Conservation (phyloP, 1,284 basidiomycete genomes). For the Fomitiporia mediterranea region DNA sequence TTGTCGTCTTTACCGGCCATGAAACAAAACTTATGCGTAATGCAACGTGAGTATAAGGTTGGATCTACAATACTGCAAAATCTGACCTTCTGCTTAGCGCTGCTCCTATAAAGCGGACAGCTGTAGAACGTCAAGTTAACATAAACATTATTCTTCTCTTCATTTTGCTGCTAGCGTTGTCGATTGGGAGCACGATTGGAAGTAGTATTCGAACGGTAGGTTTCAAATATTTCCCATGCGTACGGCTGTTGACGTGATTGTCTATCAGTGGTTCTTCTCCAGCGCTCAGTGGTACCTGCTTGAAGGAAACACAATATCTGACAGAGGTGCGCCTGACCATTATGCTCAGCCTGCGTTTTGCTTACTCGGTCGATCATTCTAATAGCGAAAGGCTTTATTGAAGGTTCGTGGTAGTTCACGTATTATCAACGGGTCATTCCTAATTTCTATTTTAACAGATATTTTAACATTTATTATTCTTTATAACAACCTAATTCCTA, state of each 20-base stretch:
- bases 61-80: conserved; percentile 11
- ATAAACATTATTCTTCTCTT: conserved; percentile 97
- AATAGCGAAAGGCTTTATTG: conserved; percentile 72
- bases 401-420: conserved; percentile 48
- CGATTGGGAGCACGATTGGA: conserved; percentile 89
- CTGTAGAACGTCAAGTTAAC: conserved; percentile 96
- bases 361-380: background rate
- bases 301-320: conserved; percentile 50
- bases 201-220: conserved; percentile 73
- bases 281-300: conserved; percentile 81
- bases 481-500: conserved; percentile 99
- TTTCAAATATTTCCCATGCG: conserved; percentile 5
- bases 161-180: conserved; percentile 80
- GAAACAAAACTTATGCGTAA: conserved; percentile 99
- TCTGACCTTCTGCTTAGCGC: conserved; percentile 66
- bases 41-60: conserved; percentile 64
- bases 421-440: background rate
- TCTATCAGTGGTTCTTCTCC: conserved; percentile 74
- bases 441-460: conserved; percentile 48
- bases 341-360: background rate
- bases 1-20: conserved; percentile 94
- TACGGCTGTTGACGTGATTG: background rate
- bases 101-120: conserved; percentile 94
- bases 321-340: conserved; percentile 52
- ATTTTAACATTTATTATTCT: conserved; percentile 98